Evolutionary conservation across 169 alveolate species (phyloP).

Genomic region (Plasmodium reichenowi): DNA sequence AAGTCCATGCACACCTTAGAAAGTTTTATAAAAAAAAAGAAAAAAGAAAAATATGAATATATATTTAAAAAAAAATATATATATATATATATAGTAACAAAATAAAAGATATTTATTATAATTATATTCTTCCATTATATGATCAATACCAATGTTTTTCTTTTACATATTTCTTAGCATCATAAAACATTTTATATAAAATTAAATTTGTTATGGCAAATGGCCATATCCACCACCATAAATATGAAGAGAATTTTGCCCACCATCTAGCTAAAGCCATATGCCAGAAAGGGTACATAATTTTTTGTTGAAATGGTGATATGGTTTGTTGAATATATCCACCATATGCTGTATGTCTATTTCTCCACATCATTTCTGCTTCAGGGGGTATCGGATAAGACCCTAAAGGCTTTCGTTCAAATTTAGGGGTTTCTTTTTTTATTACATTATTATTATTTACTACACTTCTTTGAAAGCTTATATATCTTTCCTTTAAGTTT

Average conservation of each 20-base stretch:
- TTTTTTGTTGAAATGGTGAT: slow-evolving; percentile 90
- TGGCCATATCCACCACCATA: slow-evolving; percentile 88
- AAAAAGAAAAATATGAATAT: too few relatives aligned
- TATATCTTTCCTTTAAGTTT: slow-evolving; percentile 14
- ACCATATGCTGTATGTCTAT: slow-evolving; percentile 88
- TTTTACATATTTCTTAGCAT: slow-evolving; percentile 66
- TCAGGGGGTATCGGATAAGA: slow-evolving; percentile 91
- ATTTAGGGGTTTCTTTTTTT: slow-evolving; percentile 83
- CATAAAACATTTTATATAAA: slow-evolving; percentile 73
- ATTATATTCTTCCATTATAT: neutral
- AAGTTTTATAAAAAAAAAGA: too few relatives aligned
- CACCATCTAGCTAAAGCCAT: slow-evolving; percentile 90
- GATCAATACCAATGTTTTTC: slow-evolving; percentile 68
- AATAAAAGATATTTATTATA: too few relatives aligned
- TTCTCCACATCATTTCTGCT: slow-evolving; percentile 90
- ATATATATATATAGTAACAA: too few relatives aligned
- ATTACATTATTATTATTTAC: slow-evolving; percentile 26
- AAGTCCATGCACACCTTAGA: too few relatives aligned
- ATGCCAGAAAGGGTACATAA: slow-evolving; percentile 89
- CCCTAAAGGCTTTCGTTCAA: slow-evolving; percentile 88
- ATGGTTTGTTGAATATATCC: slow-evolving; percentile 90
- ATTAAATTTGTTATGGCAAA: slow-evolving; percentile 77
- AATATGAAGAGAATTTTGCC: slow-evolving; percentile 84
- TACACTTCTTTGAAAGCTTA: slow-evolving; percentile 50
- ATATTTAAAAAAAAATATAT: too few relatives aligned